These are phyloP conservation scores for Triadica sebifera DNA, from an alignment of 345 rosid genomes.

Conservation along the genomic window DNA sequence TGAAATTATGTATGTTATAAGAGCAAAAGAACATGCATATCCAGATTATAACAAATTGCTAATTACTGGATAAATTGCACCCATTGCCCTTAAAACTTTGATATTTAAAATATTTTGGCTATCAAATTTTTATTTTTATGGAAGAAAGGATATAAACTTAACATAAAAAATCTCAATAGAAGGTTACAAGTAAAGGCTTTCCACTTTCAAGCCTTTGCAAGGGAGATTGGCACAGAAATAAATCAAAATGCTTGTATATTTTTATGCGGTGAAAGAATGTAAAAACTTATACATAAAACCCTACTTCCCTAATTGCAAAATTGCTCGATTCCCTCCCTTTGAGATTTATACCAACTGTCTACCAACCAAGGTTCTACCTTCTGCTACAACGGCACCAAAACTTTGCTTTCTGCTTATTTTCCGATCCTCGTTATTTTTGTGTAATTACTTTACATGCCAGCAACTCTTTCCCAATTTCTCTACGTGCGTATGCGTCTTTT, in stretches of 20 bases:
- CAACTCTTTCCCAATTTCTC: not conserved
- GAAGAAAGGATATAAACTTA: too few relatives aligned
- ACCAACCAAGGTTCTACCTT: not conserved
- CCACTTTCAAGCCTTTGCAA: too few relatives aligned
- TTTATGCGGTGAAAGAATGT: not conserved
- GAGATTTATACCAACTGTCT: not conserved
- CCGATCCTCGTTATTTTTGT: not conserved
- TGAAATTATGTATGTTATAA: too few relatives aligned
- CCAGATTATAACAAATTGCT: too few relatives aligned
- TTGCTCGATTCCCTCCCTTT: not conserved
- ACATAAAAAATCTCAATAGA: too few relatives aligned
- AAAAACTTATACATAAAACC: not conserved
- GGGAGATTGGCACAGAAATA: not conserved
- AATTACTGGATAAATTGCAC: too few relatives aligned
- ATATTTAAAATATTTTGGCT: too few relatives aligned
- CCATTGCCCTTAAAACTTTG: too few relatives aligned
- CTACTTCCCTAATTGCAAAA: constrained; percentile 2
- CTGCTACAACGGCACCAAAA: not conserved
- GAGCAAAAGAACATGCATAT: too few relatives aligned
- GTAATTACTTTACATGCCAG: too few relatives aligned
- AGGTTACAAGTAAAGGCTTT: too few relatives aligned
- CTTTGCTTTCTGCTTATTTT: not conserved
- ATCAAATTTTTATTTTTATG: too few relatives aligned
- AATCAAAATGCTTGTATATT: not conserved
- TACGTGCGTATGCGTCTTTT: not conserved